Evolutionary conservation across 164 flowering plant genomes (phyloP), one percentile per base, ranked within the genome.

Genomic region (Liriodendron chinense): DNA sequence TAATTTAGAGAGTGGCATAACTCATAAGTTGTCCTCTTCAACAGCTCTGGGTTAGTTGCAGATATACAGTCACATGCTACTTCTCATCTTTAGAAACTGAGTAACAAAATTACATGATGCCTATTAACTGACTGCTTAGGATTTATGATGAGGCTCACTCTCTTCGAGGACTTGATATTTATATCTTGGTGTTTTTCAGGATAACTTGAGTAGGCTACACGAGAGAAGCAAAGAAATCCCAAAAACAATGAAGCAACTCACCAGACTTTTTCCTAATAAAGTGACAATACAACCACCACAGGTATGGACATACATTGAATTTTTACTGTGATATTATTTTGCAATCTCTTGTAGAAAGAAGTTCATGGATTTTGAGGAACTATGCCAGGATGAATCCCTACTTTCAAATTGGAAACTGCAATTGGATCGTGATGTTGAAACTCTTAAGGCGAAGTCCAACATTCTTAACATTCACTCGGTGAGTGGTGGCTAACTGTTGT

Each of bases 221-320:
- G 95, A 92, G 76, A 90, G 88, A 86, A 84, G 76, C 80, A 92
- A 94, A 83, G 98, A 94, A 71, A 85, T 84, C 2, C 83, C 92
- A 48, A 94, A 90, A 82, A 63, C 87, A 70, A 78, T 82, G 82
- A 94, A 92, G 88, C 94, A 87, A 75, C 87, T 94, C n/a, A 78
- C 83, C 62, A 85, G 87, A 49, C 94, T 94, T 73, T 91, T 94
- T 72, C 96, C 98, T 9, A 94, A 94, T 79, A 94, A 90, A 88
- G 94, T 94, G 73, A 78, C 88, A 1, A 81, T 94, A 79, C 96
- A 92, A 79, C 74, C 86, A 68, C 98, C 98, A 69, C 97, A 94
- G 93, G 98, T 94, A 80, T 63, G 26, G 2, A 49, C 34, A 53
- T 69, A 47, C 43, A 43, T 16, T 3, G 72, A 26, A 21, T 28